These are phyloP conservation scores for Pestalotiopsis sp. DNA, from an alignment of 2,329 filamentous ascomycete species.

Conservation along the genomic window DNA sequence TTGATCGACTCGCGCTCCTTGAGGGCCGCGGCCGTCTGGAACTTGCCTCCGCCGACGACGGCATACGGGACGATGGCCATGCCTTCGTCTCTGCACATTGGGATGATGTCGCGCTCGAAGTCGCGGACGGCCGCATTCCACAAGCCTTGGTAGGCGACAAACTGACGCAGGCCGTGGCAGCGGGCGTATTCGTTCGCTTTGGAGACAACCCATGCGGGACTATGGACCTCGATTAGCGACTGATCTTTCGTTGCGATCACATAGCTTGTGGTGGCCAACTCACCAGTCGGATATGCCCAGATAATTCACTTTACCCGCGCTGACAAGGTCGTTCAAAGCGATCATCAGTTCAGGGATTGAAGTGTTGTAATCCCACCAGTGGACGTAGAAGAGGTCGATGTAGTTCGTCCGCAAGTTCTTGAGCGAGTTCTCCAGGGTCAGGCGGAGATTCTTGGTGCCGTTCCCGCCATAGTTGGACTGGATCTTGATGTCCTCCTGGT, in stretches of 20 bases:
- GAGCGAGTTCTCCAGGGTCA: slow-evolving; percentile 52
- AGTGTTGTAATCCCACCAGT: slow-evolving; percentile 21
- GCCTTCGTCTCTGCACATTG: slow-evolving; percentile 54
- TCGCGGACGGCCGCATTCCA: slow-evolving; percentile 58
- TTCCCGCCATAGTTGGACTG: slow-evolving; percentile 55
- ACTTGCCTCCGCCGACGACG: slow-evolving; percentile 36
- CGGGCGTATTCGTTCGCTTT: slow-evolving; percentile 45
- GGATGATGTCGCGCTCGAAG: slow-evolving; percentile 58
- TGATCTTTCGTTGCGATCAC: background rate
- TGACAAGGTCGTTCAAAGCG: slow-evolving; percentile 17
- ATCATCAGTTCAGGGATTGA: slow-evolving; percentile 22
- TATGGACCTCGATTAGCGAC: background rate
- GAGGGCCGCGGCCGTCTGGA: slow-evolving; percentile 11
- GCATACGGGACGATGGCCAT: slow-evolving; percentile 52
- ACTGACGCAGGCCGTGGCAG: slow-evolving; percentile 53
- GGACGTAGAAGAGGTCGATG: slow-evolving; percentile 30
- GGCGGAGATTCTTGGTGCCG: slow-evolving; percentile 55
- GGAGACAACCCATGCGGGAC: slow-evolving; percentile 45
- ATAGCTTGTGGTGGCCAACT: background rate
- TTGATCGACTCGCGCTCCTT: slow-evolving; percentile 12
- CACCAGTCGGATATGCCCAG: slow-evolving; percentile 16
- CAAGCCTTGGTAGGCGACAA: slow-evolving; percentile 61
- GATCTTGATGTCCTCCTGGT: slow-evolving; percentile 35
- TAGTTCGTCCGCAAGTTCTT: slow-evolving; percentile 62
- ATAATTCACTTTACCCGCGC: slow-evolving; percentile 18